A percentile compares a stretch with the other conserved stretches of the same genome.
Conservation (phyloP, 441 rosid genomes). For the Codiaeum variegatum region DNA sequence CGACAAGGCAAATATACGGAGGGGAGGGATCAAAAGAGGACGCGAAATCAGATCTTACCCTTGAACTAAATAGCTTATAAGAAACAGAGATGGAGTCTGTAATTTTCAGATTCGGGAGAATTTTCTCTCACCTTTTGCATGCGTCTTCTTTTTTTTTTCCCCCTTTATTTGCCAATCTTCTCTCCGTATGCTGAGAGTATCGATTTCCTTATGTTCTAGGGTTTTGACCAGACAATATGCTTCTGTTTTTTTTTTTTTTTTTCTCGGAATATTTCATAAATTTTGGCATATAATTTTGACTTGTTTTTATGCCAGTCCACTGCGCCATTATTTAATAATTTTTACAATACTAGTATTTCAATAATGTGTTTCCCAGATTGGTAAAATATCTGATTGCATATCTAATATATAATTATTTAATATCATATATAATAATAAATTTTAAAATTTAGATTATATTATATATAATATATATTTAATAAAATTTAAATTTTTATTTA, state of each 20-base stretch:
- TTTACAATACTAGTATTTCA: too few relatives aligned
- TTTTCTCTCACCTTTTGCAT: background rate
- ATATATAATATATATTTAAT: too few relatives aligned
- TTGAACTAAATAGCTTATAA: background rate
- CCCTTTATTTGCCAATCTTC: too few relatives aligned
- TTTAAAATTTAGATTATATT: too few relatives aligned
- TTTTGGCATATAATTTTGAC: background rate
- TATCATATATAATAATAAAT: too few relatives aligned
- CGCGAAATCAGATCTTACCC: background rate
- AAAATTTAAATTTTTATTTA: too few relatives aligned
- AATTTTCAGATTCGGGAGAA: background rate
- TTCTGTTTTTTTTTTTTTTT: background rate
- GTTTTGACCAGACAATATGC: constrained; percentile 31
- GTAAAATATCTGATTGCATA: too few relatives aligned
- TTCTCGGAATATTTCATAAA: background rate
- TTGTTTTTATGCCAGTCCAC: too few relatives aligned
- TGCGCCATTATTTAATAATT: too few relatives aligned
- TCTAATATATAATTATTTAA: too few relatives aligned
- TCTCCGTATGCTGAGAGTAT: background rate
- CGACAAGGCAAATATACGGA: background rate
- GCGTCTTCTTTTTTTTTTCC: too few relatives aligned
- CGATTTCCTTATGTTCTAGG: constrained; percentile 27
- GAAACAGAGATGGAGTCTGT: background rate
- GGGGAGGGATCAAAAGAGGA: background rate
- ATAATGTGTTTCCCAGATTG: too few relatives aligned